phyloP scores from a whole-genome alignment of 495 filamentous ascomycete genomes.

The Lasiosphaeria miniovina region DNA sequence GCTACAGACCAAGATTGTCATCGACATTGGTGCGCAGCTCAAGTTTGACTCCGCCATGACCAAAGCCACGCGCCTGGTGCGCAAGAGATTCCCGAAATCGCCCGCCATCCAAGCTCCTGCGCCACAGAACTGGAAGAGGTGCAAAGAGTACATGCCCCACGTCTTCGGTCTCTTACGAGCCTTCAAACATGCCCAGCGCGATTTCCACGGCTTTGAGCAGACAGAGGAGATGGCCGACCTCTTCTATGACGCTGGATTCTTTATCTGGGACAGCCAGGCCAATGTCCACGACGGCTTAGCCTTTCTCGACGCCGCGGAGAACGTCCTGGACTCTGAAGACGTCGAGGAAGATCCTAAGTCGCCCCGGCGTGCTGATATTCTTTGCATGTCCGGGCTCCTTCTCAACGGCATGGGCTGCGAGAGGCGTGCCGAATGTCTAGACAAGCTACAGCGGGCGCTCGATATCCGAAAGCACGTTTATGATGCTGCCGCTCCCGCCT shows the following conservation, averaged over 20 bases:
- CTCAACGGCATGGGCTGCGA: constrained; percentile 18
- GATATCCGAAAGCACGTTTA: neutral
- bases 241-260: constrained; percentile 28
- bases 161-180: constrained; percentile 13
- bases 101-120: constrained; percentile 20
- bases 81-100: neutral
- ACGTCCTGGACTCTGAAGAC: neutral
- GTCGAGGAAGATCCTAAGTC: constrained; percentile 7
- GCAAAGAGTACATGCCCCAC: constrained; percentile 20
- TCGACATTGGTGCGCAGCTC: constrained; percentile 8
- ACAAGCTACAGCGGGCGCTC: constrained; percentile 12
- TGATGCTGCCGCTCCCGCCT: neutral
- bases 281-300: constrained; percentile 18
- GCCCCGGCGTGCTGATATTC: constrained; percentile 24
- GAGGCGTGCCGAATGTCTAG: constrained; percentile 2
- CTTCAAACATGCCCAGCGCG: constrained; percentile 4
- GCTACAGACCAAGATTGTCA: constrained; percentile 13
- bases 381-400: constrained; percentile 22
- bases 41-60: constrained; percentile 1
- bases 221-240: constrained; percentile 19
- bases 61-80: neutral
- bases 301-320: constrained; percentile 24
- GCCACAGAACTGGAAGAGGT: constrained; percentile 10
- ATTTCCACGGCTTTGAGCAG: neutral
- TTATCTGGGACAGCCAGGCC: constrained; percentile 21